Percentiles rank a stretch among this genome's conserved stretches.
Conservation (phyloP, 2,329 filamentous ascomycete species). For the Hymenoscyphus scutula region DNA sequence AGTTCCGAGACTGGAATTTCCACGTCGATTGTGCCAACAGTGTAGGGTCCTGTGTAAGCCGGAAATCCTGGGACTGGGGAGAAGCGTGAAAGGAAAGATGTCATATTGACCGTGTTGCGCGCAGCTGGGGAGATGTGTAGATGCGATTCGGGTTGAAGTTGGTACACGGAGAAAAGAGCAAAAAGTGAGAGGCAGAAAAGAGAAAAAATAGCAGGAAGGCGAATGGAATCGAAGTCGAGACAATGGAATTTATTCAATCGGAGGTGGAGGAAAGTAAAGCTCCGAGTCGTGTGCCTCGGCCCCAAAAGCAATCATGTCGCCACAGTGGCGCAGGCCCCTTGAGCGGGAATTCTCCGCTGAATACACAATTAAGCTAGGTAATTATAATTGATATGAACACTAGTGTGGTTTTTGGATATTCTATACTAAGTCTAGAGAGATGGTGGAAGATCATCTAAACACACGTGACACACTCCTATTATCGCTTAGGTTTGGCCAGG, state of each 20-base stretch:
- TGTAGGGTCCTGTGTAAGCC: constrained; percentile 72
- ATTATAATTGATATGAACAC: too few relatives aligned
- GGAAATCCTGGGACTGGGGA: constrained; percentile 72
- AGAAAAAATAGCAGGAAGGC: neutral
- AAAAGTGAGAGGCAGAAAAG: neutral
- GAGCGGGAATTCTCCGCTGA: neutral
- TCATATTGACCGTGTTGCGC: constrained; percentile 21
- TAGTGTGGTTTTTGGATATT: too few relatives aligned
- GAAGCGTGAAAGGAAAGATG: constrained; percentile 46
- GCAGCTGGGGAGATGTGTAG: neutral
- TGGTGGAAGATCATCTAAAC: too few relatives aligned
- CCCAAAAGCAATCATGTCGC: neutral
- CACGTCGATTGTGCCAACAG: constrained; percentile 76
- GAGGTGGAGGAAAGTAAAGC: neutral
- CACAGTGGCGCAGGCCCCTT: constrained; percentile 1
- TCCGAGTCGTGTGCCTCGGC: constrained; percentile 2
- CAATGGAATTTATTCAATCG: neutral
- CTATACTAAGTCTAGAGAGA: too few relatives aligned
- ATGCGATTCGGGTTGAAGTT: neutral
- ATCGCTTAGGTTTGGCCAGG: too few relatives aligned
- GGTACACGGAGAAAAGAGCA: neutral
- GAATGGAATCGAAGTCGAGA: neutral
- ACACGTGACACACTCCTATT: too few relatives aligned
- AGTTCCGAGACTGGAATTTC: constrained; percentile 70
- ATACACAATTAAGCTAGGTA: too few relatives aligned